Percentiles rank a stretch among this genome's conserved stretches.
Conservation (phyloP, 352 stramenopile genomes). For the Phytophthora capsici region DNA sequence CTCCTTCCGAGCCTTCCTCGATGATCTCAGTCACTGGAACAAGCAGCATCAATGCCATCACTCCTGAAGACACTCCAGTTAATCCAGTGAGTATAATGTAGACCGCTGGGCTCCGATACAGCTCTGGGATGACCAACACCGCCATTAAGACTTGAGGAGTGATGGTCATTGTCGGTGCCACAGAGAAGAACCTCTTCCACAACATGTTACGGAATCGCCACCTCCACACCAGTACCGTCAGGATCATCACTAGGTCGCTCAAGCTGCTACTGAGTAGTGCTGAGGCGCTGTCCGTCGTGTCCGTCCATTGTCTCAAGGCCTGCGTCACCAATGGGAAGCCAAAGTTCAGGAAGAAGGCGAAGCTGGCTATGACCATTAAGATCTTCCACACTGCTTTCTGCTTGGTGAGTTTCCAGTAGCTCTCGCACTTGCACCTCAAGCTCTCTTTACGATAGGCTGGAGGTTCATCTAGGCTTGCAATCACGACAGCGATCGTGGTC, state of each 20-base stretch:
- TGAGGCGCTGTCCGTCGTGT: slow-evolving; percentile 30
- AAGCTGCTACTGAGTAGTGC: slow-evolving; percentile 36
- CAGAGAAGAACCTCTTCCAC: slow-evolving; percentile 46
- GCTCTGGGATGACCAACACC: slow-evolving; percentile 30
- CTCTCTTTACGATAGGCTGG: slow-evolving; percentile 29
- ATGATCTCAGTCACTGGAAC: slow-evolving; percentile 66
- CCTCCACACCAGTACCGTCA: slow-evolving; percentile 43
- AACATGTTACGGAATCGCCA: slow-evolving; percentile 43
- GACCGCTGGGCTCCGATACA: slow-evolving; percentile 33
- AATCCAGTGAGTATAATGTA: slow-evolving; percentile 37
- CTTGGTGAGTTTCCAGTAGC: slow-evolving; percentile 64
- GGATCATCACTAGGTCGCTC: slow-evolving; percentile 46
- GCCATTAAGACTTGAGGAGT: slow-evolving; percentile 32
- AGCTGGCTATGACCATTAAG: slow-evolving; percentile 49
- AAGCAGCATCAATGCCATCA: slow-evolving; percentile 47
- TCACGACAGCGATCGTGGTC: slow-evolving; percentile 38
- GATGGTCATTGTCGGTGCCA: slow-evolving; percentile 42
- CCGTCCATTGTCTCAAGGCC: slow-evolving; percentile 42
- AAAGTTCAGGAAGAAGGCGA: slow-evolving; percentile 56
- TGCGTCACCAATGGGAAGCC: slow-evolving; percentile 38
- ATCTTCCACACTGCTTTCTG: slow-evolving; percentile 61
- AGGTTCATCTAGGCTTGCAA: slow-evolving; percentile 24
- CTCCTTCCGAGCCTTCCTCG: slow-evolving; percentile 64
- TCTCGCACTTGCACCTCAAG: slow-evolving; percentile 49
- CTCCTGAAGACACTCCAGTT: slow-evolving; percentile 32